Base-by-base conservation (phyloP, 768 basidiomycete genomes). In the Pulveroboletus sp. region DNA sequence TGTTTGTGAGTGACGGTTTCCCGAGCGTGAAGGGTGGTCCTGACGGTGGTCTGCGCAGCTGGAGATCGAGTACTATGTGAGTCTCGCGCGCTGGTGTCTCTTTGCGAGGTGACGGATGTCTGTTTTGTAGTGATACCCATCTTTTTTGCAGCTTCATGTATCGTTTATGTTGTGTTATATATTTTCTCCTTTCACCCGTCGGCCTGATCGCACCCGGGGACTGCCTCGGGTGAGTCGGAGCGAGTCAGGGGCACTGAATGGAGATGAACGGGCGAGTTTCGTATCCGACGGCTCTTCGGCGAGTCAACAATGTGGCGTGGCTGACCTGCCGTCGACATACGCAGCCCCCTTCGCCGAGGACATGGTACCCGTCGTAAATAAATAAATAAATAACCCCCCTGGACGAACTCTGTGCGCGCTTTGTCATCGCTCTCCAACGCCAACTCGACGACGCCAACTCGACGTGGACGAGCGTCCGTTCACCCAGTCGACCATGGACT, bases 41-140 rank as follows among this genome's bases (percentile, higher is more conserved):
- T 52, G 36, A 59, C 18, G 2, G n/a, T 14, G 45, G 46, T 35
- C 7, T 9, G 28, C 40, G 40, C 59, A 97, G 94, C 77, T 97
- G 59, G 94, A 97, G 73, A 89, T 97, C 51, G 94, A 97, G 62
- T 93, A 93, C 71, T 93, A 93, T 69, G 87, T 89, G 47, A 72
- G 87, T 79, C 39, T 2, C 17, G 2, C n/a, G 5, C 0, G 17
- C 1, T n/a, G 21, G 17, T 7, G 35, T 2, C 17, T 27, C n/a
- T 15, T 24, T 46, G 46, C 33, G 36, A 46, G 40, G 54, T 32
- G 35, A 8, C 43, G 21, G 35, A 8, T 46, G 21, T 33, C 12
- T 31, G 5, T n/a, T n/a, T 31, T 35, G 31, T 14, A 63, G 60
- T 64, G 53, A 62, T 59, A 64, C 54, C 62, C 36, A 8, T 26